Percentiles rank a stretch among this genome's conserved stretches.
Conservation (phyloP, 495 filamentous ascomycete species). For the Astrothelium subdiscretum region DNA sequence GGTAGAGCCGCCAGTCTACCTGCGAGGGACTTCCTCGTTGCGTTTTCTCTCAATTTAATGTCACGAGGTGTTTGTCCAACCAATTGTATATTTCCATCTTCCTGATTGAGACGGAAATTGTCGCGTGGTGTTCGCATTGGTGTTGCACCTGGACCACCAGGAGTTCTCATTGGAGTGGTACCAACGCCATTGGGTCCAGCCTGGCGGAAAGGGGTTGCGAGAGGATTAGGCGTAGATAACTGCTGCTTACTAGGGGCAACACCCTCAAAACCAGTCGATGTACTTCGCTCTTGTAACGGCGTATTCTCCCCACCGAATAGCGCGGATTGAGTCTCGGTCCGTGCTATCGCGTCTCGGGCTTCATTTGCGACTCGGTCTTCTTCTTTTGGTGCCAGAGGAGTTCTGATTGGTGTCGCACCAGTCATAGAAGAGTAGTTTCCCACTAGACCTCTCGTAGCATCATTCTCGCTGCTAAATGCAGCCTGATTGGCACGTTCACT, state of each 20-base stretch:
- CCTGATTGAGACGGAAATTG: slow-evolving; percentile 71
- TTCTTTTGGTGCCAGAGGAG: slow-evolving; percentile 77
- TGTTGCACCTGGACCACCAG: slow-evolving; percentile 58
- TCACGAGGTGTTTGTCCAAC: slow-evolving; percentile 71
- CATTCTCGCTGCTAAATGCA: slow-evolving; percentile 69
- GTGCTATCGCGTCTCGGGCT: slow-evolving; percentile 82
- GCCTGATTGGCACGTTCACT: slow-evolving; percentile 74
- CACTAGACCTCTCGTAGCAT: slow-evolving; percentile 72
- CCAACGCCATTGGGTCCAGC: slow-evolving; percentile 50
- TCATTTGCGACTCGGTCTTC: slow-evolving; percentile 95
- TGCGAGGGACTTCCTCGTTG: slow-evolving; percentile 57
- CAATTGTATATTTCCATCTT: slow-evolving; percentile 49
- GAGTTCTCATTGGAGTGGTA: slow-evolving; percentile 54
- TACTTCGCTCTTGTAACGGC: slow-evolving; percentile 61
- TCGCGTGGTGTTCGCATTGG: slow-evolving; percentile 88
- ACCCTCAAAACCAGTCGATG: slow-evolving; percentile 75
- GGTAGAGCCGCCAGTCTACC: slow-evolving; percentile 69
- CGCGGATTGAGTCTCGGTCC: slow-evolving; percentile 93
- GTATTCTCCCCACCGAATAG: slow-evolving; percentile 91
- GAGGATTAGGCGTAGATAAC: slow-evolving; percentile 81
- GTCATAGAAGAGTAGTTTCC: slow-evolving; percentile 75
- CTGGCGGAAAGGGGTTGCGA: slow-evolving; percentile 80
- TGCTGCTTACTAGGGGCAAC: slow-evolving; percentile 69
- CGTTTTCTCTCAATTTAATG: slow-evolving; percentile 59
- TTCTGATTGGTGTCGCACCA: slow-evolving; percentile 77